phyloP scores from a whole-genome alignment of 805 yeast species.

The Candida vaughaniae region DNA sequence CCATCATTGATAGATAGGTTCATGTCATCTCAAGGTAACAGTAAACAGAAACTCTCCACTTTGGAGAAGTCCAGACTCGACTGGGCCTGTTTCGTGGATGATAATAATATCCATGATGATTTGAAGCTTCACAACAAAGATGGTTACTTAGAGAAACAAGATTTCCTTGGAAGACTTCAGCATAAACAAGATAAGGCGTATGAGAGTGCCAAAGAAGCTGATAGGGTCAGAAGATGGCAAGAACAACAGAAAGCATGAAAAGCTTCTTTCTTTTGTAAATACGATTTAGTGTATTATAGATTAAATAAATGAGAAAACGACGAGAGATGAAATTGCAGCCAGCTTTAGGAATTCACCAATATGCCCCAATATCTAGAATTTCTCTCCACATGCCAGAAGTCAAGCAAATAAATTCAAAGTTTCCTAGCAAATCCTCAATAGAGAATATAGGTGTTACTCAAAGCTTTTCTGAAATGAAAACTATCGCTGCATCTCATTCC shows the following conservation, averaged over 20 bases:
- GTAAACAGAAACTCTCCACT: constrained; percentile 76
- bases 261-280: neutral
- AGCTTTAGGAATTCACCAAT: neutral
- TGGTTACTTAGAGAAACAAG: constrained; percentile 90
- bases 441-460: too few relatives aligned
- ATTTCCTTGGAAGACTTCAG: constrained; percentile 77
- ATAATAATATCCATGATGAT: constrained; percentile 81
- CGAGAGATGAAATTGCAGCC: too few relatives aligned
- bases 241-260: constrained; percentile 8
- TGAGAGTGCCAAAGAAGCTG: constrained; percentile 42
- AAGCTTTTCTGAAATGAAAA: too few relatives aligned
- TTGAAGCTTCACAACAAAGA: constrained; percentile 77
- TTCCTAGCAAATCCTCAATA: too few relatives aligned
- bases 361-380: too few relatives aligned
- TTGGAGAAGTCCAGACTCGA: constrained; percentile 90
- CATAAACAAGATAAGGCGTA: constrained; percentile 51
- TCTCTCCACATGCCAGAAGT: too few relatives aligned
- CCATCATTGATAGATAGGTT: constrained; percentile 77
- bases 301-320: too few relatives aligned
- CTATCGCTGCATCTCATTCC: too few relatives aligned
- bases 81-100: constrained; percentile 93
- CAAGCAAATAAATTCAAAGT: too few relatives aligned
- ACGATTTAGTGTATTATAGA: neutral
- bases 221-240: constrained; percentile 20
- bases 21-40: constrained; percentile 58